phyloP scores from a whole-genome alignment of 2,329 filamentous ascomycete genomes.

The Aspergillus amoenus region DNA sequence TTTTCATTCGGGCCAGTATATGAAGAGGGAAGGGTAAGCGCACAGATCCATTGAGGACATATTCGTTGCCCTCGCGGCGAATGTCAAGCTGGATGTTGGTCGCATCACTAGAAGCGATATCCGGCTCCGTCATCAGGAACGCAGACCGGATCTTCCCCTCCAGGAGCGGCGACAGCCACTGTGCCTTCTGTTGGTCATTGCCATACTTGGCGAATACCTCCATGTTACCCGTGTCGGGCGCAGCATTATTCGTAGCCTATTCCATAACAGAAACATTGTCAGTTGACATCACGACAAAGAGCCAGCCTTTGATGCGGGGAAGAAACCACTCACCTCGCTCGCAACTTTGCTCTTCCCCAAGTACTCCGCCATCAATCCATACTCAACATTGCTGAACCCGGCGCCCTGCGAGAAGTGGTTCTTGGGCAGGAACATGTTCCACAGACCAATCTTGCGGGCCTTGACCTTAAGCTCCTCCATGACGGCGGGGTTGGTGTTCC shows the following conservation, averaged over 20 bases:
- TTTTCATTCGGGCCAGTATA: neutral
- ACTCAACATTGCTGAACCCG: slow-evolving; percentile 93
- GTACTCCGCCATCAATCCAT: slow-evolving; percentile 96
- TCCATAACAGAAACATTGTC: neutral
- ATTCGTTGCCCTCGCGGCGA: slow-evolving; percentile 77
- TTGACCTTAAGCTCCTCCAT: slow-evolving; percentile 87
- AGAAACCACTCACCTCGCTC: slow-evolving; percentile 57
- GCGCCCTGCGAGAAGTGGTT: slow-evolving; percentile 94
- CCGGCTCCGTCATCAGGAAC: slow-evolving; percentile 92
- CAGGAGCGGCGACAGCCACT: slow-evolving; percentile 80
- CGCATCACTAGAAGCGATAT: slow-evolving; percentile 84
- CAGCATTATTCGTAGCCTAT: slow-evolving; percentile 79
- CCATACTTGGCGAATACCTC: slow-evolving; percentile 92
- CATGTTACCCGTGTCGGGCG: slow-evolving; percentile 94
- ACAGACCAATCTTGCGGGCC: slow-evolving; percentile 79
- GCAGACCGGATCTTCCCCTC: slow-evolving; percentile 83
- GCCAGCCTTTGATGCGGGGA: neutral
- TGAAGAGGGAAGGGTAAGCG: slow-evolving; percentile 24
- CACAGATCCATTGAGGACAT: slow-evolving; percentile 84
- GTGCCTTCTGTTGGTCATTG: slow-evolving; percentile 76
- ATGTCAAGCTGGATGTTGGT: slow-evolving; percentile 89
- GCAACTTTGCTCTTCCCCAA: slow-evolving; percentile 82
- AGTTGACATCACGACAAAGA: neutral
- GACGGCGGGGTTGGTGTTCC: slow-evolving; percentile 74
- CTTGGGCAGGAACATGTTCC: slow-evolving; percentile 98